Evolutionary conservation across 495 filamentous ascomycete genomes (phyloP).

Genomic region (Podospora comata): DNA sequence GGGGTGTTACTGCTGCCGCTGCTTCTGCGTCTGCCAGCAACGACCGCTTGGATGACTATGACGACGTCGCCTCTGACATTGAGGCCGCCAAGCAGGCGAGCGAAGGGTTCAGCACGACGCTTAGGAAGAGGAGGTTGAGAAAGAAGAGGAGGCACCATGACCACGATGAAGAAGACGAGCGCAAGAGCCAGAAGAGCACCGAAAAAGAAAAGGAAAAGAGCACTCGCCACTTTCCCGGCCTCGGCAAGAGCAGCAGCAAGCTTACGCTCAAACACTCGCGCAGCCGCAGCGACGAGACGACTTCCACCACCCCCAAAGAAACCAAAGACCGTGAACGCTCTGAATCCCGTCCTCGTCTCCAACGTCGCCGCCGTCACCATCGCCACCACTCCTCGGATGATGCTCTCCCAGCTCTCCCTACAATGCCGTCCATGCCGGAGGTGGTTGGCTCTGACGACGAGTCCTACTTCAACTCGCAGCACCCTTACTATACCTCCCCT

Average conservation of each 20-base stretch:
- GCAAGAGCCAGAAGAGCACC: slow-evolving; percentile 16
- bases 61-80: slow-evolving; percentile 39
- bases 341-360: slow-evolving; percentile 20
- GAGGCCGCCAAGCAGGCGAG: slow-evolving; percentile 43
- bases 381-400: slow-evolving; percentile 34
- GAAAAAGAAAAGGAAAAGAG: slow-evolving; percentile 21
- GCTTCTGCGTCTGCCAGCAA: slow-evolving; percentile 14
- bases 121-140: slow-evolving; percentile 46
- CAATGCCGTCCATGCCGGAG: slow-evolving; percentile 31
- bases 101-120: slow-evolving; percentile 44
- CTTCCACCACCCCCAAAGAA: slow-evolving; percentile 16
- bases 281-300: slow-evolving; percentile 23
- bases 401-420: slow-evolving; percentile 13
- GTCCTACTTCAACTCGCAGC: slow-evolving; percentile 23
- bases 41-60: slow-evolving; percentile 25
- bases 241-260: slow-evolving; percentile 28
- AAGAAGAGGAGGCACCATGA: slow-evolving; percentile 39
- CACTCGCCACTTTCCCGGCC: slow-evolving; percentile 23
- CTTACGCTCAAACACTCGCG: slow-evolving; percentile 34
- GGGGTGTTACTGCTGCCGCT: slow-evolving; percentile 47
- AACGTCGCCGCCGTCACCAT: slow-evolving; percentile 30
- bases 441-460: slow-evolving; percentile 43
- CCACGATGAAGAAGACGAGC: slow-evolving; percentile 8
- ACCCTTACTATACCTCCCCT: slow-evolving; percentile 2
- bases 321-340: slow-evolving; percentile 18